phyloP scores from a whole-genome alignment of 1,284 basidiomycete genomes.

The Ustilago loliicola region DNA sequence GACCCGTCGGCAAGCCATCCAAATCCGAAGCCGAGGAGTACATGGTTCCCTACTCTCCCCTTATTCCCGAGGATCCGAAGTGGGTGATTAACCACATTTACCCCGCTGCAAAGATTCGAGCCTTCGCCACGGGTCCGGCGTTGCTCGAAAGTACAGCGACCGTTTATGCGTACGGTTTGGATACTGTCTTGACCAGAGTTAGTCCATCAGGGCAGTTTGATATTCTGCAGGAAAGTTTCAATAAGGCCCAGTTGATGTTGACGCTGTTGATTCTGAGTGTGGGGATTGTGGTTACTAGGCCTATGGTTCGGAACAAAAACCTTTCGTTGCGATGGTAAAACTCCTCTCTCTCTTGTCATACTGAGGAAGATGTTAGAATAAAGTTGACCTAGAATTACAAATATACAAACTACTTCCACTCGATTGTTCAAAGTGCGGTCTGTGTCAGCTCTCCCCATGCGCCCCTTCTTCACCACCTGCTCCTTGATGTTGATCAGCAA shows the following conservation, averaged over 20 bases:
- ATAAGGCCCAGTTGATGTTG: constrained; percentile 89
- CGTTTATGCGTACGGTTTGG: constrained; percentile 87
- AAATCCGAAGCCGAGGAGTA: constrained; percentile 85
- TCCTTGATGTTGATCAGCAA: not conserved
- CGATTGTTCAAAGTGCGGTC: not conserved
- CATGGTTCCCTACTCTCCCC: constrained; percentile 85
- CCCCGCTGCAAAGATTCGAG: constrained; percentile 72
- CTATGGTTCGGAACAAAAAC: constrained; percentile 53
- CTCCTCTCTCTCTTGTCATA: not conserved
- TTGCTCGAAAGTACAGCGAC: constrained; percentile 91
- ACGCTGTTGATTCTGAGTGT: constrained; percentile 81
- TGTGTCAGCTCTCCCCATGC: not conserved
- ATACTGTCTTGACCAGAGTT: constrained; percentile 85
- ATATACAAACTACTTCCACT: not conserved
- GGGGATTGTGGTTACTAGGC: constrained; percentile 79
- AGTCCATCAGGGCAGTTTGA: constrained; percentile 93
- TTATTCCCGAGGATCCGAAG: constrained; percentile 81
- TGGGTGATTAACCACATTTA: constrained; percentile 84
- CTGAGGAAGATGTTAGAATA: not conserved
- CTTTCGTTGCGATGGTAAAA: constrained; percentile 36
- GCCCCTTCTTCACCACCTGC: not conserved
- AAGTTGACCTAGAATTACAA: not conserved
- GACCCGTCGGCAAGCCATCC: constrained; percentile 82
- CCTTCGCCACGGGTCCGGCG: constrained; percentile 79
- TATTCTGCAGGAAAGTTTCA: constrained; percentile 80